Conservation (phyloP, 1,284 basidiomycete genomes). For the Inonotus obliquus region DNA sequence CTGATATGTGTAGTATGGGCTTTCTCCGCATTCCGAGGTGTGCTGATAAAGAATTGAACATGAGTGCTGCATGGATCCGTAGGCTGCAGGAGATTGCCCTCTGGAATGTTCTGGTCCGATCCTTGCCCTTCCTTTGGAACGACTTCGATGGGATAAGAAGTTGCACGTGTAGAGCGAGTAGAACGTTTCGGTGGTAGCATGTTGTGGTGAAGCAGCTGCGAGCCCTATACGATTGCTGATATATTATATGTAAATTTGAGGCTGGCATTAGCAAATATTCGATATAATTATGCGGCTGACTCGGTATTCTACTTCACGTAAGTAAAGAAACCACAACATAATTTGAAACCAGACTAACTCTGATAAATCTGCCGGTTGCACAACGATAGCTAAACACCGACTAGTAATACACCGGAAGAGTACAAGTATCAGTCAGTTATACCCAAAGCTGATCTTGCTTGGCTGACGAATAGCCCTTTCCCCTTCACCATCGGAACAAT, state of each 20-base stretch:
- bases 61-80: not conserved
- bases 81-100: not conserved
- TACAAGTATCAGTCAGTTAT: not conserved
- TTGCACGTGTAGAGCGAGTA: slow-evolving; percentile 8
- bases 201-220: not conserved
- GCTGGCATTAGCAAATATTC: not conserved
- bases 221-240: not conserved
- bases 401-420: not conserved
- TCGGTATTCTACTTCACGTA: not conserved
- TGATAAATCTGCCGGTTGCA: not conserved
- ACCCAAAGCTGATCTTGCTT: slow-evolving; percentile 17
- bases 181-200: slow-evolving; percentile 18
- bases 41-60: not conserved
- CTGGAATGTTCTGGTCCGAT: not conserved
- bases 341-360: not conserved
- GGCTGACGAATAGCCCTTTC: slow-evolving; percentile 19
- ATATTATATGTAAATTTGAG: not conserved
- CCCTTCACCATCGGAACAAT: slow-evolving; percentile 20
- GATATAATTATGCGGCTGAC: not conserved
- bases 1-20: not conserved
- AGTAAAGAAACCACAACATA: not conserved
- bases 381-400: not conserved
- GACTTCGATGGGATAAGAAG: not conserved
- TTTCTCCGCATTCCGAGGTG: not conserved
- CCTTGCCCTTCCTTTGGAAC: not conserved